Evolutionary conservation across 768 basidiomycete genomes (phyloP).

Genomic region (Pleurotus ostreatus): DNA sequence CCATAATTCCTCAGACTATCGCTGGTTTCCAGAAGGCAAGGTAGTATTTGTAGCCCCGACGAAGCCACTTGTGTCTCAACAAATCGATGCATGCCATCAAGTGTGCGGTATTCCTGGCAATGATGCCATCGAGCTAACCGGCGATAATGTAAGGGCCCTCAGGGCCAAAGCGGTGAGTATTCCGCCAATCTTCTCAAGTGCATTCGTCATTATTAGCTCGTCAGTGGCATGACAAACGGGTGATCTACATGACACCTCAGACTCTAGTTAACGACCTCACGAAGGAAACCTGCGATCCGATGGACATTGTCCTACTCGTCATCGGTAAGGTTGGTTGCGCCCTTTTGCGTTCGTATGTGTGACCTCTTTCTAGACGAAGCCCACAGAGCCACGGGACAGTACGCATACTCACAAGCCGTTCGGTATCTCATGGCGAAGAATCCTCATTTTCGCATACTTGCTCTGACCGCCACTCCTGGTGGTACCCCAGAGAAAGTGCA

Average conservation of each 20-base stretch:
- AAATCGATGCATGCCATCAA: conserved; percentile 89
- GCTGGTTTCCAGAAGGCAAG: conserved; percentile 90
- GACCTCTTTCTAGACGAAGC: conserved; percentile 69
- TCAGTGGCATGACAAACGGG: conserved; percentile 78
- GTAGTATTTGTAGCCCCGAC: conserved; percentile 95
- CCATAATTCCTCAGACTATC: conserved; percentile 55
- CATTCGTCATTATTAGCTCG: not conserved
- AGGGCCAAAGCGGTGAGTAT: conserved; percentile 56
- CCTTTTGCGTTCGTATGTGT: not conserved
- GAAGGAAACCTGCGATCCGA: conserved; percentile 67
- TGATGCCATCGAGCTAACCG: conserved; percentile 86
- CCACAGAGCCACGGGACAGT: conserved; percentile 89
- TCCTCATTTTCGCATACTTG: conserved; percentile 87
- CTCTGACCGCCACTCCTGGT: conserved; percentile 94
- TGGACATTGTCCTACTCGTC: conserved; percentile 82
- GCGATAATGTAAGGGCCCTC: conserved; percentile 51
- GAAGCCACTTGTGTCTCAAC: conserved; percentile 93
- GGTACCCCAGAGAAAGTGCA: conserved; percentile 85
- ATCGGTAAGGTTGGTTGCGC: conserved; percentile 50
- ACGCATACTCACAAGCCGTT: conserved; percentile 87
- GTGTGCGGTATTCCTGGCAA: conserved; percentile 89
- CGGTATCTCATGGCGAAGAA: conserved; percentile 93
- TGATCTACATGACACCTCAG: conserved; percentile 97
- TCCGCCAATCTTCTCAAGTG: not conserved
- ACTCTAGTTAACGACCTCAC: conserved; percentile 86